Base-by-base conservation (phyloP, 148 eudicot genomes). In the Pouteria glomerata region DNA sequence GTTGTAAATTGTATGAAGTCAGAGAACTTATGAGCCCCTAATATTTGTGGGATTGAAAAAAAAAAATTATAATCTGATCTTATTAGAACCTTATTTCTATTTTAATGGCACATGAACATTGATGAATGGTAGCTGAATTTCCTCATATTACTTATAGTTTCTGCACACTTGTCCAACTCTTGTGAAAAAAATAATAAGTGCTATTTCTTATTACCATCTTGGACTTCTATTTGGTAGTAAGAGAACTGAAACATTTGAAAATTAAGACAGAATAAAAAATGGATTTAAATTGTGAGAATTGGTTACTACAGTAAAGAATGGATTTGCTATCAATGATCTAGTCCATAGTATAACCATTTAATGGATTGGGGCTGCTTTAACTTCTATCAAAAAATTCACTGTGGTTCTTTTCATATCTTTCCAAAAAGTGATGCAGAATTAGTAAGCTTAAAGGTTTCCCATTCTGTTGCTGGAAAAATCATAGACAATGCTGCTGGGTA, bases 1-100 rank as follows among this genome's bases (percentile, higher is more conserved):
- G 63, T 80, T 84, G 85, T 86, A 84, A 77, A 86, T 83, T 78
- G 75, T 81, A 75, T 81, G 73, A 68, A 71, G 66, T 74, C 61
- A 71, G 77, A 69, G 48, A 45, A 47, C 68, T 58, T 67, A 41
- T 45, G 24, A 70, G 16, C 29, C 55, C 42, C 55, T 57, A 27
- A 57, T 71, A 30, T 42, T 71, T 71, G 19, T 21, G 64, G 55
- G 26, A 42, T 15, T 58, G 4, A 35, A 16, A 39, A 26, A 31
- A 33, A 35, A n/a, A n/a, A 30, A 56, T 48, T 8, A 56, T 39
- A 56, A 27, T 71, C 15, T 66, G 83, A 71, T 76, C 57, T 64
- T 63, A 48, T 37, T 37, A 52, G 48, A 66, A 24, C 44, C 16
- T 31, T 50, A 26, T 3, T 70, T 29, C 19, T 55, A 10, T 33